A percentile compares a stretch with the other conserved stretches of the same genome.
Conservation (phyloP, 805 yeast species). For the Yamadazyma scolyti region DNA sequence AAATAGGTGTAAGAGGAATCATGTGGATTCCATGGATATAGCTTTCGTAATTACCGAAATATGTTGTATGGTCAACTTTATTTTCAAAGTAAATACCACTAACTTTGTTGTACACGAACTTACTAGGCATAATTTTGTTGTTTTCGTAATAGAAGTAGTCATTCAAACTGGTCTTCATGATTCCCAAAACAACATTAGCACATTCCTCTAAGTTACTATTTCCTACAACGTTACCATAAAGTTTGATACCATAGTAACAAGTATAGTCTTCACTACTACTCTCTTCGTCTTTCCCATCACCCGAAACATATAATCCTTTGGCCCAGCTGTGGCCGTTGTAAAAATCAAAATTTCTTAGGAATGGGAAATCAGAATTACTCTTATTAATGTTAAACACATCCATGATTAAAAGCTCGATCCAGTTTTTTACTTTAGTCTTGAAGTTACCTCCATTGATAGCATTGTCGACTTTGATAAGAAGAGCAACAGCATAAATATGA, state of each 20-base stretch:
- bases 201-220: slow-evolving; percentile 51
- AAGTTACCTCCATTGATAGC: slow-evolving; percentile 45
- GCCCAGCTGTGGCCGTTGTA: slow-evolving; percentile 76
- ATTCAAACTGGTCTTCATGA: slow-evolving; percentile 53
- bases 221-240: slow-evolving; percentile 62
- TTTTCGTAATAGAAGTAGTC: slow-evolving; percentile 49
- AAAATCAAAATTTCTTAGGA: slow-evolving; percentile 66
- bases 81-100: slow-evolving; percentile 70
- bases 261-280: slow-evolving; percentile 70
- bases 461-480: slow-evolving; percentile 19
- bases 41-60: slow-evolving; percentile 56
- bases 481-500: slow-evolving; percentile 22
- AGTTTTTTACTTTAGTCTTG: slow-evolving; percentile 44
- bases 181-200: slow-evolving; percentile 56
- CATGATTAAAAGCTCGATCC: slow-evolving; percentile 59
- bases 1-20: slow-evolving; percentile 66
- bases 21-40: slow-evolving; percentile 78
- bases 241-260: slow-evolving; percentile 62
- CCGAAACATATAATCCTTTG: slow-evolving; percentile 57
- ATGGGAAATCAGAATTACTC: slow-evolving; percentile 57
- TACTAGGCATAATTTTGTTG: slow-evolving; percentile 46
- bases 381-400: slow-evolving; percentile 64
- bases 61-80: slow-evolving; percentile 69
- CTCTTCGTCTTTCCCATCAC: slow-evolving; percentile 72
- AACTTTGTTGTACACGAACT: slow-evolving; percentile 55